These are phyloP conservation scores for Cyberlindnera maritima DNA, from an alignment of 805 yeast genomes.

Conservation along the genomic window DNA sequence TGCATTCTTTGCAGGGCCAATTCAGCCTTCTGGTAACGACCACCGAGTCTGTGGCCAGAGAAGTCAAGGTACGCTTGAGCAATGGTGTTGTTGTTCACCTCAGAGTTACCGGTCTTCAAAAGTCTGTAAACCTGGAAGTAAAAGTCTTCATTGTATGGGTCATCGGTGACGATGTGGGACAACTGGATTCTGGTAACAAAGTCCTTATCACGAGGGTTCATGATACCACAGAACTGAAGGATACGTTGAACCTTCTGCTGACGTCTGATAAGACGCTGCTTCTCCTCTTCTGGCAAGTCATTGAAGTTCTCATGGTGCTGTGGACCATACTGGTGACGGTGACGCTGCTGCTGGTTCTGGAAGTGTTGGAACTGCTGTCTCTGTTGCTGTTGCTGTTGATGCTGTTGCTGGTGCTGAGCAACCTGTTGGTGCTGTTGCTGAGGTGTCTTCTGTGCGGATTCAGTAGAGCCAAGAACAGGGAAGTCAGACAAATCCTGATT, in stretches of 20 bases:
- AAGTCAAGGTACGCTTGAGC: constrained; percentile 91
- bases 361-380: constrained; percentile 18
- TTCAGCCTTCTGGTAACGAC: constrained; percentile 79
- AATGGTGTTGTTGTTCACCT: constrained; percentile 66
- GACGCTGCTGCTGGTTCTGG: constrained; percentile 20
- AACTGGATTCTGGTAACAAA: constrained; percentile 91
- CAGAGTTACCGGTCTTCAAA: constrained; percentile 49
- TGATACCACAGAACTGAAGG: constrained; percentile 82
- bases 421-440: constrained; percentile 9
- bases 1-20: constrained; percentile 96
- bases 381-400: constrained; percentile 17
- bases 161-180: constrained; percentile 94
- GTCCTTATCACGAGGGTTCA: constrained; percentile 97
- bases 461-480: constrained; percentile 53
- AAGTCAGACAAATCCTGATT: constrained; percentile 36
- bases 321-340: constrained; percentile 27
- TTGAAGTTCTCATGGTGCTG: constrained; percentile 31
- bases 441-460: constrained; percentile 20
- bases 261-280: constrained; percentile 61
- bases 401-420: constrained; percentile 7
- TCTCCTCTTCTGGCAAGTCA: constrained; percentile 67
- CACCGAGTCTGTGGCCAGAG: constrained; percentile 88
- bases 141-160: constrained; percentile 95
- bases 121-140: constrained; percentile 90
- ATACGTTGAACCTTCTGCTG: constrained; percentile 75